phyloP scores from a whole-genome alignment of 2,329 filamentous ascomycete species.

The Fragosphaeria purpurea region DNA sequence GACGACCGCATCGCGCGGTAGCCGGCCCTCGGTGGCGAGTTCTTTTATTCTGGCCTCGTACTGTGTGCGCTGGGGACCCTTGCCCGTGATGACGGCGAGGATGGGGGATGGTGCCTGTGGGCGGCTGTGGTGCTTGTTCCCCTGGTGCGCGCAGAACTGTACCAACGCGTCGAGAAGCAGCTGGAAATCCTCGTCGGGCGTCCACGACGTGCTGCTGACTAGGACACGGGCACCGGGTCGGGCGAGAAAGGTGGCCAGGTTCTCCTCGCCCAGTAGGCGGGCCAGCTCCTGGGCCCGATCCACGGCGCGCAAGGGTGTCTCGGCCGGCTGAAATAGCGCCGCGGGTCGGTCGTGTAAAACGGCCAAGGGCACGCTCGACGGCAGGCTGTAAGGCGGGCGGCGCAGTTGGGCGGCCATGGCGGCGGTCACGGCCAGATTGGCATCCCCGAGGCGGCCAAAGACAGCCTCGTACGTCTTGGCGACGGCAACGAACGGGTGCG shows the following conservation, averaged over 20 bases:
- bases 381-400: conserved; percentile 52
- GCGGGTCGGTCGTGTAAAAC: conserved; percentile 83
- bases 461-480: conserved; percentile 68
- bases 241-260: background rate
- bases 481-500: conserved; percentile 66
- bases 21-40: conserved; percentile 50
- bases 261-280: conserved; percentile 4
- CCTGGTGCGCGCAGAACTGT: conserved; percentile 38
- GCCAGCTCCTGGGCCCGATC: conserved; percentile 2
- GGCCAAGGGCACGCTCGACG: conserved; percentile 43
- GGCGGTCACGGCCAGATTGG: conserved; percentile 79
- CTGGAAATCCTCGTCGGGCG: conserved; percentile 88
- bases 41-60: conserved; percentile 59
- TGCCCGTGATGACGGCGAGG: conserved; percentile 88
- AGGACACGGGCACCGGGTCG: conserved; percentile 36
- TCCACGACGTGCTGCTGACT: conserved; percentile 95
- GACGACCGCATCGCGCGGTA: conserved; percentile 61
- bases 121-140: conserved; percentile 3
- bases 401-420: conserved; percentile 73
- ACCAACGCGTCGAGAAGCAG: conserved; percentile 76
- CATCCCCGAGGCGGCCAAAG: conserved; percentile 57
- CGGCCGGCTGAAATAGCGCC: conserved; percentile 65
- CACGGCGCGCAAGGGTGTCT: background rate
- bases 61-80: conserved; percentile 70
- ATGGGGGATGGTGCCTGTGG: conserved; percentile 44